Evolutionary conservation across 371 early-diverging fungal genomes (phyloP).

Genomic region (Zychaea mexicana): DNA sequence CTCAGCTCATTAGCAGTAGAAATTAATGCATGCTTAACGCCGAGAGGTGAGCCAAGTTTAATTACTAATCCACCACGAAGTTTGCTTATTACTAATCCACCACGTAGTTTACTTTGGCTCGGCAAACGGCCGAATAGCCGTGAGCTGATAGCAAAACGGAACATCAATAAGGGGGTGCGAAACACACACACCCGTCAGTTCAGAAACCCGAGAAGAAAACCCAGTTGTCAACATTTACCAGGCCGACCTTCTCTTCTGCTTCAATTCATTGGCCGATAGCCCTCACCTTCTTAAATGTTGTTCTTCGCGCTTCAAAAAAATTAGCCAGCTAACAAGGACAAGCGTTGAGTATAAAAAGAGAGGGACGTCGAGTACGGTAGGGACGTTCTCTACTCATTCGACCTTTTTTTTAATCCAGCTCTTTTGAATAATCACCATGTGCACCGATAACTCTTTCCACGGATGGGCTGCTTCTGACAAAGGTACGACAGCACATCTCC

Average conservation of each 20-base stretch:
- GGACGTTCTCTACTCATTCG: not conserved
- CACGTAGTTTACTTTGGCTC: too few relatives aligned
- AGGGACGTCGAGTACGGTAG: not conserved
- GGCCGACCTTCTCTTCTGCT: too few relatives aligned
- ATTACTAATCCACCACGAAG: too few relatives aligned
- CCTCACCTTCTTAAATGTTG: too few relatives aligned
- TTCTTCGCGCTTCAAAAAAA: not conserved
- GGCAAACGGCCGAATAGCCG: too few relatives aligned
- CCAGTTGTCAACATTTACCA: not conserved
- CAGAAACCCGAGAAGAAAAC: not conserved
- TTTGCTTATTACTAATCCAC: too few relatives aligned
- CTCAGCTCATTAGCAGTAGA: too few relatives aligned
- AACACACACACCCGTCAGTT: not conserved
- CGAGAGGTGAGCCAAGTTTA: too few relatives aligned
- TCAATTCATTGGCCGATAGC: too few relatives aligned
- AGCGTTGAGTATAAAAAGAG: not conserved
- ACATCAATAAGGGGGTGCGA: too few relatives aligned
- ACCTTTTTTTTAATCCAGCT: not conserved
- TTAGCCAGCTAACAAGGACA: not conserved
- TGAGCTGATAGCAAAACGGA: too few relatives aligned
- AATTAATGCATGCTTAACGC: too few relatives aligned
- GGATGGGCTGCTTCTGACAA: slow-evolving; percentile 31
- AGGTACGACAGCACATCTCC: slow-evolving; percentile 16
- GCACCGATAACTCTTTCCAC: slow-evolving; percentile 22
- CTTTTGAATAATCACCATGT: not conserved